phyloP scores from a whole-genome alignment of 164 flowering plant genomes.

The Houttuynia cordata region DNA sequence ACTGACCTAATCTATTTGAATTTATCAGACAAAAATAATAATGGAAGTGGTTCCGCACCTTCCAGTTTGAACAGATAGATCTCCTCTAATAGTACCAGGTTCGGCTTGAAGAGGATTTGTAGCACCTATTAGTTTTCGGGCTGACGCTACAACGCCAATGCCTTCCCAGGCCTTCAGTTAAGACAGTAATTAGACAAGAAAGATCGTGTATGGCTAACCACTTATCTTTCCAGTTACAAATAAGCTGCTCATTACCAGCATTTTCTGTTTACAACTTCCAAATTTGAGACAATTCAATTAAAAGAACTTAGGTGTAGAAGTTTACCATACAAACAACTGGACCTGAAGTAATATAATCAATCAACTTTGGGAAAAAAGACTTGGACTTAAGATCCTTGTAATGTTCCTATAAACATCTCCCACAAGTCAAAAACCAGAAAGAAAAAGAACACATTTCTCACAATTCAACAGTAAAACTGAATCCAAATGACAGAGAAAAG shows the following conservation, averaged over 20 bases:
- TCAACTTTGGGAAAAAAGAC: slow-evolving; percentile 75
- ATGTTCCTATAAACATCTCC: slow-evolving; percentile 55
- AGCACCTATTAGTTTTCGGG: slow-evolving; percentile 84
- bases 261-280: not conserved
- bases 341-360: slow-evolving; percentile 86
- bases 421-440: not conserved
- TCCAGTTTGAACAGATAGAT: slow-evolving; percentile 95
- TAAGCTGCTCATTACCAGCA: not conserved
- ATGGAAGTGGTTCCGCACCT: slow-evolving; percentile 32
- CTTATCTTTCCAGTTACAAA: not conserved
- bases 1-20: no score
- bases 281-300: not conserved
- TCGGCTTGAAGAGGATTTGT: slow-evolving; percentile 95
- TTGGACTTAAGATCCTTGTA: slow-evolving; percentile 82
- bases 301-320: not conserved
- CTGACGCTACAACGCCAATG: slow-evolving; percentile 90
- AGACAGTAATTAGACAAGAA: slow-evolving; percentile 6
- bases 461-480: not conserved
- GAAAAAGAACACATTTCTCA: not conserved
- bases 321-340: slow-evolving; percentile 97
- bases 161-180: slow-evolving; percentile 89
- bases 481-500: no score
- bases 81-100: slow-evolving; percentile 98
- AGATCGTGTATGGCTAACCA: not conserved
- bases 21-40: no score